Conservation (phyloP, 257 asterid genomes). For the Solanum paucissectum region DNA sequence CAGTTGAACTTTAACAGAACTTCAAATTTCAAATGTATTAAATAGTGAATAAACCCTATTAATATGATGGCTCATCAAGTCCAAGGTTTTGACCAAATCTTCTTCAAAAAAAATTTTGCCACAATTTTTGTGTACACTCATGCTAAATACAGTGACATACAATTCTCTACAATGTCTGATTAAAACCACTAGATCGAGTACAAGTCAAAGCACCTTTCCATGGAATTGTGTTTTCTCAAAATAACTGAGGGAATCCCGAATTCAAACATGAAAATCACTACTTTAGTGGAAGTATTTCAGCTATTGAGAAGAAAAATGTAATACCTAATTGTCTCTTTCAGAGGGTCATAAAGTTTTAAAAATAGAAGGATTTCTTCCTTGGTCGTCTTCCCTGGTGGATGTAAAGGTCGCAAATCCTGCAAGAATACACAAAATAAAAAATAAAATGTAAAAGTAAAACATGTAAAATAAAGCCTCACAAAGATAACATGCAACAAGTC, state of each 20-base stretch:
- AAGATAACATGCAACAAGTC: neutral
- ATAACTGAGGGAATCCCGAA: neutral
- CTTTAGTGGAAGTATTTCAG: neutral
- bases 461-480: neutral
- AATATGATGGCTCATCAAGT: neutral
- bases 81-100: neutral
- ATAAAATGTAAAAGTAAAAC: neutral
- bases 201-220: neutral
- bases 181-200: neutral
- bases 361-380: conserved; percentile 68
- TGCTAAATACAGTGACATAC: neutral
- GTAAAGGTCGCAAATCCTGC: conserved; percentile 50
- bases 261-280: neutral
- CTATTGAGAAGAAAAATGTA: neutral
- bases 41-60: neutral
- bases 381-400: conserved; percentile 36
- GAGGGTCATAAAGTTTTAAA: conserved; percentile 64
- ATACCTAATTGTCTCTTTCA: conserved; percentile 54
- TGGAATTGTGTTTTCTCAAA: neutral
- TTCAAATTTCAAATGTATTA: neutral
- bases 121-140: neutral
- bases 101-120: neutral
- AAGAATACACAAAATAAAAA: neutral
- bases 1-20: neutral
- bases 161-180: neutral